Conservation (phyloP, 2,329 filamentous ascomycete species). For the Helotiales sp. region DNA sequence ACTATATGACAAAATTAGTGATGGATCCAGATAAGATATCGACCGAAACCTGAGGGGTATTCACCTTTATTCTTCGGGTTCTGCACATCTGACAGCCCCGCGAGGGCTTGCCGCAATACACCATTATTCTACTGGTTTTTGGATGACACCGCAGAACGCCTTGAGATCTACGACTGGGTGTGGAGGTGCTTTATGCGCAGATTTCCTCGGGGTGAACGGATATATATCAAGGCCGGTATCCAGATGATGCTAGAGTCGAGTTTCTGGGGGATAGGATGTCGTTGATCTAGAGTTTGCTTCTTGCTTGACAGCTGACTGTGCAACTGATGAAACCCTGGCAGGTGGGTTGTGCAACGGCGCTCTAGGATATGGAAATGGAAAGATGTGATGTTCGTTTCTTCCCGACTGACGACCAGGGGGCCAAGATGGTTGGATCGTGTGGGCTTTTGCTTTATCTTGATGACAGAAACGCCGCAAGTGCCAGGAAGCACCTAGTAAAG, state of each 20-base stretch:
- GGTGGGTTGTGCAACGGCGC: conserved; percentile 1
- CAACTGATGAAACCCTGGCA: conserved; percentile 25
- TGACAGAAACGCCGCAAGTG: conserved; percentile 12
- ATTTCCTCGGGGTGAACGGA: too few relatives aligned
- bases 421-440: not conserved
- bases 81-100: conserved; percentile 74
- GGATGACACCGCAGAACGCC: not conserved
- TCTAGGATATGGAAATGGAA: not conserved
- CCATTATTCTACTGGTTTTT: conserved; percentile 46
- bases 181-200: not conserved
- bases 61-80: conserved; percentile 71
- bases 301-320: conserved; percentile 16
- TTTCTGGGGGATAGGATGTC: conserved; percentile 6
- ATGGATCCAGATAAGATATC: not conserved
- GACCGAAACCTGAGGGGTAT: conserved; percentile 17
- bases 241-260: not conserved
- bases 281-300: conserved; percentile 8
- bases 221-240: not conserved
- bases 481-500: not conserved
- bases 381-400: not conserved
- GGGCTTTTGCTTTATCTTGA: conserved; percentile 1
- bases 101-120: conserved; percentile 66
- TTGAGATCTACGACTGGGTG: not conserved
- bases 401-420: conserved; percentile 5
- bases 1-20: conserved; percentile 42